Evolutionary conservation across 352 stramenopile species (phyloP).

Genomic region (Phytophthora tentaculata): DNA sequence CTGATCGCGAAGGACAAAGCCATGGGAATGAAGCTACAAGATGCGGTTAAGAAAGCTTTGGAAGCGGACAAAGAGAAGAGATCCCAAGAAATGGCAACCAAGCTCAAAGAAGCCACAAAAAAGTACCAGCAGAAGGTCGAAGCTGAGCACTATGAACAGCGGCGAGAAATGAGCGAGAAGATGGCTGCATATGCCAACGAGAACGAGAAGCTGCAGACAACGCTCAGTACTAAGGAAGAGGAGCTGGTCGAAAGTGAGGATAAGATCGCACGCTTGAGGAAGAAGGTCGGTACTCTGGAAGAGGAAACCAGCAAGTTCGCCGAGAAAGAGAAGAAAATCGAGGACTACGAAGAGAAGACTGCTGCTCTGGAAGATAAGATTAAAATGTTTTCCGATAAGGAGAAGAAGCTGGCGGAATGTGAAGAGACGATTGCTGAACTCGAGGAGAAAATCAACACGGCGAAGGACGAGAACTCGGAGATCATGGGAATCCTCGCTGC

Average conservation of each 20-base stretch:
- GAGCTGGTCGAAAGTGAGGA: conserved; percentile 33
- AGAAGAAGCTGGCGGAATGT: conserved; percentile 16
- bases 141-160: conserved; percentile 40
- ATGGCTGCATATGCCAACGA: conserved; percentile 39
- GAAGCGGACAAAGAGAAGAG: conserved; percentile 18
- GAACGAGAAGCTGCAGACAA: conserved; percentile 31
- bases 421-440: conserved; percentile 27
- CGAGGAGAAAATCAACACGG: conserved; percentile 28
- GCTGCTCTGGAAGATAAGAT: conserved; percentile 17
- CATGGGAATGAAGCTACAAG: conserved; percentile 19
- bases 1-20: conserved; percentile 27
- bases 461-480: conserved; percentile 39
- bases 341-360: conserved; percentile 26
- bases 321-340: conserved; percentile 17
- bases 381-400: conserved; percentile 14
- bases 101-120: conserved; percentile 37
- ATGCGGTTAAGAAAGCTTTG: conserved; percentile 28
- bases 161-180: conserved; percentile 43
- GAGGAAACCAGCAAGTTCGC: conserved; percentile 4
- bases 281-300: conserved; percentile 27
- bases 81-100: conserved; percentile 24
- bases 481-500: conserved; percentile 32
- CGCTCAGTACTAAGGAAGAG: conserved; percentile 26
- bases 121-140: conserved; percentile 46
- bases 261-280: conserved; percentile 25